Evolutionary conservation across 768 basidiomycete species (phyloP).

Genomic region (Butyriboletus loyo): DNA sequence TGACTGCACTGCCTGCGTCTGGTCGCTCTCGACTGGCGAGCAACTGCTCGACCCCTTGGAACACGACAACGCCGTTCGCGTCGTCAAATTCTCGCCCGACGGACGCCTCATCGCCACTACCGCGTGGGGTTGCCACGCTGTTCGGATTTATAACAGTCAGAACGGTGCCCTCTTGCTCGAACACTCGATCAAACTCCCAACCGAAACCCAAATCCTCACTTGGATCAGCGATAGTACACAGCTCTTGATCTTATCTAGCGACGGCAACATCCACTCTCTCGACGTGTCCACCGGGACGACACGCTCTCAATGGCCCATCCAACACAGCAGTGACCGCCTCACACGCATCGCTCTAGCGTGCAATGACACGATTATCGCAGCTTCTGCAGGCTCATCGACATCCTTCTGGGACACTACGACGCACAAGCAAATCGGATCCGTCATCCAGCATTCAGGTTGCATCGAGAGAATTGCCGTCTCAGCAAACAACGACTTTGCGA

Average conservation of each 20-base stretch:
- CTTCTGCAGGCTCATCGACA: neutral
- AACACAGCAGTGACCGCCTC: neutral
- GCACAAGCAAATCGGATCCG: neutral
- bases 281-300: neutral
- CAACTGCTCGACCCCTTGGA: neutral
- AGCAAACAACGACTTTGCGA: neutral
- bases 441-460: neutral
- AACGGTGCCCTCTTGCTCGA: neutral
- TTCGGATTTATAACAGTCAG: neutral
- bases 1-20: neutral
- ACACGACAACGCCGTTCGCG: accelerated
- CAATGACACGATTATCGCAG: neutral
- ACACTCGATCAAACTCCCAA: neutral
- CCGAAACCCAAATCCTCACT: neutral
- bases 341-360: neutral
- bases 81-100: neutral
- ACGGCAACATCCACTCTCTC: neutral
- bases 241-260: neutral
- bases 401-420: neutral
- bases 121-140: neutral
- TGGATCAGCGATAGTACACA: neutral
- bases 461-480: neutral
- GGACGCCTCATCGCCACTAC: neutral
- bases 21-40: neutral
- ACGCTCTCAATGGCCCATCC: neutral